These are phyloP conservation scores for Trichoderma aggressivum DNA, from an alignment of 2,329 filamentous ascomycete genomes.

Conservation along the genomic window DNA sequence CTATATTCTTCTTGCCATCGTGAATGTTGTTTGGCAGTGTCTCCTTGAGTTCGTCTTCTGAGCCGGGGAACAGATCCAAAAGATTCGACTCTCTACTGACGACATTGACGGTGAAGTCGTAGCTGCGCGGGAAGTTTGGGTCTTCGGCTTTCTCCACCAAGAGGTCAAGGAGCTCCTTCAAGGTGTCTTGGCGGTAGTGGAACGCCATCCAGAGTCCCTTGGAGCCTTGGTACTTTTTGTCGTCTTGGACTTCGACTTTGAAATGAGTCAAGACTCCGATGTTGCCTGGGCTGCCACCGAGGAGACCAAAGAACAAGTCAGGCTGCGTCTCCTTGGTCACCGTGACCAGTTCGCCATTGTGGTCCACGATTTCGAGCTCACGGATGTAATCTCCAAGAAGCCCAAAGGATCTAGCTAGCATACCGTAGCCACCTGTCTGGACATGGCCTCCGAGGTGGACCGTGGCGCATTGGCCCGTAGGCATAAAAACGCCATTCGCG, in stretches of 20 bases:
- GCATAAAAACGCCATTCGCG: background rate
- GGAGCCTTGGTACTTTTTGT: background rate
- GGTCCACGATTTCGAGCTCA: background rate
- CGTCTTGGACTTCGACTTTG: constrained; percentile 1
- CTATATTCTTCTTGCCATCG: background rate
- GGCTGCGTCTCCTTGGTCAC: background rate
- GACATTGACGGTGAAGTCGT: constrained; percentile 1
- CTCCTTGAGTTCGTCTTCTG: background rate
- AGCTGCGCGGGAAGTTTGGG: background rate
- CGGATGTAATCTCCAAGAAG: constrained; percentile 3
- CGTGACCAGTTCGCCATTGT: background rate
- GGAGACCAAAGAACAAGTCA: background rate
- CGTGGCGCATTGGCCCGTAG: background rate
- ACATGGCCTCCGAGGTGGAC: background rate
- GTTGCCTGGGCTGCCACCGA: background rate
- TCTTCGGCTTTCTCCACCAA: constrained; percentile 5
- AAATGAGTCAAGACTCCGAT: constrained; percentile 1
- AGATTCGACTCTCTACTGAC: background rate
- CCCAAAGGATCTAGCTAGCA: background rate
- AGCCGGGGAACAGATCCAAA: background rate
- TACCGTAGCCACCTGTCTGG: background rate
- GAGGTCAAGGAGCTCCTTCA: background rate
- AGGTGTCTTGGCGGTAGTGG: background rate
- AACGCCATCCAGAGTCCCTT: background rate
- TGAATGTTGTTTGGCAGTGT: background rate